Conservation (phyloP, 1,139 yeast species). For the Casaregolazyma lundiana region DNA sequence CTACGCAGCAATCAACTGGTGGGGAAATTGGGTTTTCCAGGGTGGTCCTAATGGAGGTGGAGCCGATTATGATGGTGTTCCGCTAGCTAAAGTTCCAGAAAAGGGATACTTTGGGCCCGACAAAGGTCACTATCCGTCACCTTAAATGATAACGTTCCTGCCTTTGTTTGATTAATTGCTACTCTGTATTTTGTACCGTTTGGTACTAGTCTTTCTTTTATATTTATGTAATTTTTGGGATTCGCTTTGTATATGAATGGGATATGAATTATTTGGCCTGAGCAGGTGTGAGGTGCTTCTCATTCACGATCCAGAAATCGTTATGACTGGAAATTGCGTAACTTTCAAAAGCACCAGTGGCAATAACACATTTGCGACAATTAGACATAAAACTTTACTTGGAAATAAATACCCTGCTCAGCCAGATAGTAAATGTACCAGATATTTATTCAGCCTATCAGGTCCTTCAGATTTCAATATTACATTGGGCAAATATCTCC, state of each 20-base stretch:
- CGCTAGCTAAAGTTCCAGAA: constrained; percentile 38
- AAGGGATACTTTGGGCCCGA: constrained; percentile 47
- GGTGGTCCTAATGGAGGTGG: constrained; percentile 26
- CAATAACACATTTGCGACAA: no score
- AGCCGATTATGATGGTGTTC: constrained; percentile 35
- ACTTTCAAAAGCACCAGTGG: not conserved
- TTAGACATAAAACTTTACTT: no score
- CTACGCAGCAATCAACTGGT: constrained; percentile 45
- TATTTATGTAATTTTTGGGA: not conserved
- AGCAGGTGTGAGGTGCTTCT: no score
- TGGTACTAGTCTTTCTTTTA: not conserved
- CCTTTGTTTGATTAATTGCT: no score
- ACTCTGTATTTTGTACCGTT: no score
- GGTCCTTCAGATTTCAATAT: no score
- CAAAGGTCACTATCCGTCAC: constrained; percentile 18
- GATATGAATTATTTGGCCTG: not conserved
- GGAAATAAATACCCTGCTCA: no score
- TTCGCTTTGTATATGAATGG: not conserved
- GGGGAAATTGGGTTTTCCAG: constrained; percentile 49
- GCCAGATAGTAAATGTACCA: no score
- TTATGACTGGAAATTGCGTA: no score
- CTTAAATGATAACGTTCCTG: not conserved
- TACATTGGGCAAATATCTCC: no score
- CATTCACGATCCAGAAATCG: no score
- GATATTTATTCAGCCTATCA: no score